Percentiles rank a stretch among this genome's conserved stretches.
phyloP scores from a whole-genome alignment of 139 green algal species.

The Yamagishiella unicocca region DNA sequence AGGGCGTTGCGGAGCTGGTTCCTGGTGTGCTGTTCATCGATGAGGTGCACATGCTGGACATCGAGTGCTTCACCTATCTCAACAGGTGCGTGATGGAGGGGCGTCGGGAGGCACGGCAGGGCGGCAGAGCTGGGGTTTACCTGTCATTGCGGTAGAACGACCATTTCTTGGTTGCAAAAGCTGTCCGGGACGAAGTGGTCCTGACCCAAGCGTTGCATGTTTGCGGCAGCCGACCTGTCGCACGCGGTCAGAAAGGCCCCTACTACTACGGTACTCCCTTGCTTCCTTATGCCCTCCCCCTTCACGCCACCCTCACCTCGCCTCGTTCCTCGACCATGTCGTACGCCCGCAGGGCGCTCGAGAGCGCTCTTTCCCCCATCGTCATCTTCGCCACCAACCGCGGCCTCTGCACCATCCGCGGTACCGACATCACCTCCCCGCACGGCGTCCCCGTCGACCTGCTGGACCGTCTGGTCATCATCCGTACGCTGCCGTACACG shows the following conservation, averaged over 20 bases:
- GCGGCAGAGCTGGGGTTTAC: no score
- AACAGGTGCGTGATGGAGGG: constrained; percentile 72
- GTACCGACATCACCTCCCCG: constrained; percentile 91
- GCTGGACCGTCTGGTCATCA: constrained; percentile 98
- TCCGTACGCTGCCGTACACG: constrained; percentile 97
- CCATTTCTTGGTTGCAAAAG: no score
- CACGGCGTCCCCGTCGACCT: constrained; percentile 98
- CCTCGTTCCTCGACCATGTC: neutral
- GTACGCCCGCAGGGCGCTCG: constrained; percentile 75
- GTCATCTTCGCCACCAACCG: constrained; percentile 99
- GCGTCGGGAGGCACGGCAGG: no score
- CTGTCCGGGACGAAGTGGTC: no score
- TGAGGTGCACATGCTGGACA: constrained; percentile 99
- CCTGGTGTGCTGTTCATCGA: constrained; percentile 99
- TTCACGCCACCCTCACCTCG: no score
- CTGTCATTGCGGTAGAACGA: no score
- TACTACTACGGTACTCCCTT: no score
- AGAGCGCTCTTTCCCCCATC: constrained; percentile 94
- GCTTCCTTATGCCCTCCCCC: no score
- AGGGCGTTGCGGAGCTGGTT: constrained; percentile 83
- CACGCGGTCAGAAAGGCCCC: no score
- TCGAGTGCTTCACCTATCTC: constrained; percentile 99
- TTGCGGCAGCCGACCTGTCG: no score
- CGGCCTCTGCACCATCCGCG: constrained; percentile 91
- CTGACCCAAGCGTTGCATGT: no score